Evolutionary conservation across 306 rosid species (phyloP).

Genomic region (Sechiopsis laciniata): DNA sequence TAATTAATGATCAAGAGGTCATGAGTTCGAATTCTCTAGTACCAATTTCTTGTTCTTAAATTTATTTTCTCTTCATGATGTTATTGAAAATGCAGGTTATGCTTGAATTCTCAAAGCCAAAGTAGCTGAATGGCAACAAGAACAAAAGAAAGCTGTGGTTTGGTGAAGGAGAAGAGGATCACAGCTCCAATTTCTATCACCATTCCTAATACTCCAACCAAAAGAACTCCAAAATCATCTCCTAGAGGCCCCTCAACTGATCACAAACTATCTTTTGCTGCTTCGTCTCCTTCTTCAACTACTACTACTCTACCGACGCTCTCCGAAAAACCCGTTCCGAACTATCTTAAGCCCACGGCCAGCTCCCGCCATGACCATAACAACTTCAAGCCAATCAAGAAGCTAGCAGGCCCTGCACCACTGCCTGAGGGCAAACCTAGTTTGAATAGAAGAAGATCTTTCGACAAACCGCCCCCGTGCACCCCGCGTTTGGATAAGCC

Average conservation of each 20-base stretch:
- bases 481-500: slow-evolving; percentile 43
- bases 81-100: slow-evolving; percentile 14
- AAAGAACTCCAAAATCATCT: slow-evolving; percentile 31
- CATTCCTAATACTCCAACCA: slow-evolving; percentile 31
- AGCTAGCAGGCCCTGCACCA: background rate
- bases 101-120: background rate
- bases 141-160: slow-evolving; percentile 34
- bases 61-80: background rate
- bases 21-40: background rate
- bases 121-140: slow-evolving; percentile 51
- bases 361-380: slow-evolving; percentile 45
- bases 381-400: slow-evolving; percentile 23
- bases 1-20: too few species aligned
- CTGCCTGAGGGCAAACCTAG: slow-evolving; percentile 25
- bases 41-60: background rate
- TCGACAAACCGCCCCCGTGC: slow-evolving; percentile 56
- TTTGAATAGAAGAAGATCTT: slow-evolving; percentile 65
- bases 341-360: slow-evolving; percentile 55
- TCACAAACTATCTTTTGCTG: slow-evolving; percentile 5
- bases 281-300: slow-evolving; percentile 9
- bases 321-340: slow-evolving; percentile 47
- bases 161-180: slow-evolving; percentile 52
- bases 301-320: slow-evolving; percentile 9
- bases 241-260: slow-evolving; percentile 17
- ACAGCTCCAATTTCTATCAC: slow-evolving; percentile 8